Evolutionary conservation across 169 alveolate genomes (phyloP), one percentile per base, ranked within the genome.

Genomic region (Plasmodium fragile): DNA sequence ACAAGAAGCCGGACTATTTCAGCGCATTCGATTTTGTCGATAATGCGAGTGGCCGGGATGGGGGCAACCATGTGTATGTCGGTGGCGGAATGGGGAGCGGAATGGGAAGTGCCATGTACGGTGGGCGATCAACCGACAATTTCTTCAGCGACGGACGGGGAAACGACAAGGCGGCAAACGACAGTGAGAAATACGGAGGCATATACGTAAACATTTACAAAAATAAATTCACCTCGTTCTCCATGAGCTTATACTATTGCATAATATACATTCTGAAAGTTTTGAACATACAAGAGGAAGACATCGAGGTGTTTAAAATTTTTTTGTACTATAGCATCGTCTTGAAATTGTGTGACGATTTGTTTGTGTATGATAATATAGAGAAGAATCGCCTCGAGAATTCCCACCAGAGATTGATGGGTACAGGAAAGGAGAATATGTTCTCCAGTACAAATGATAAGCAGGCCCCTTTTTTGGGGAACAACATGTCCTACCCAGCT

Each of bases 151-250:
- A 65, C 6, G 36, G 41, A 28, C 7, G 18, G 52, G 30, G 49
- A 28, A 78, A 75, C 49, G 34, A 18, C 28, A 34, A 77, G 36
- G 69, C 34, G 45, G 13, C 59, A 36, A 55, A n/a, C 30, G 81
- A 89, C 22, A 59, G 71, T 78, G 82, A 78, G 30, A 77, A 55
- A 36, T 78, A 78, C 81, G 94, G 94, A 78, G 94, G 94, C 49
- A 89, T 89, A 65, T 89, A 89, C 81, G 94, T 89, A 16, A 89
- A 89, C 45, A 78, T 89, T 43, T 78, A 89, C 71, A 89, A 89
- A 65, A 79, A 77, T 30, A 89, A 89, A 55, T 89, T 89, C 81
- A 89, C 94, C 6, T 89, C 94, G 8, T 89, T 89, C 81, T 89
- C 94, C 49, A 77, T 78, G 81, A 71, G 94, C 70, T 89, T 89